Evolutionary conservation across 441 rosid species (phyloP).

Genomic region (Rhodomyrtus psidioides): DNA sequence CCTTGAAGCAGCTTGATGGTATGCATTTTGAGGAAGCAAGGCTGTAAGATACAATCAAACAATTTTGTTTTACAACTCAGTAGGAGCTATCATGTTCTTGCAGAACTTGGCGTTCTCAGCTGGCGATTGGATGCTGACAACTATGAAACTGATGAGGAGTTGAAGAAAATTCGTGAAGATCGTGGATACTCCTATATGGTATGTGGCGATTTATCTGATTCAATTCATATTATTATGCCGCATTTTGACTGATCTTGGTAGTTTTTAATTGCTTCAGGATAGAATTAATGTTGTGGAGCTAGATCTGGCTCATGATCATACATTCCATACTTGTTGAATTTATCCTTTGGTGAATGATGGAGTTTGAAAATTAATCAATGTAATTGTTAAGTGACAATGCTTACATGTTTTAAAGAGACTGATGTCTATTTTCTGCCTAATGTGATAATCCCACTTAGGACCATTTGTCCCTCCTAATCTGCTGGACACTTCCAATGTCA

Average conservation of each 20-base stretch:
- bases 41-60: not conserved
- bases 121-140: not conserved
- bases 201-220: not conserved
- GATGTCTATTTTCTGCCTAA: not conserved
- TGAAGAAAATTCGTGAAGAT: not conserved
- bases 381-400: not conserved
- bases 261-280: not conserved
- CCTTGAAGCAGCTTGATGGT: constrained; percentile 4
- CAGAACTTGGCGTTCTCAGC: not conserved
- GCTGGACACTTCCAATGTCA: not conserved
- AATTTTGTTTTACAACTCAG: not conserved
- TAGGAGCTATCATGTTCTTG: not conserved
- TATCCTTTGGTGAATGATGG: not conserved
- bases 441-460: not conserved
- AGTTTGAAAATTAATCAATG: not conserved
- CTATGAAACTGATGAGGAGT: constrained; percentile 3
- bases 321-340: not conserved
- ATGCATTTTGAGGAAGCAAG: not conserved
- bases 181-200: not conserved
- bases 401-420: not conserved
- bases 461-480: not conserved
- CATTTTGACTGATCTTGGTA: not conserved
- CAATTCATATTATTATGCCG: not conserved
- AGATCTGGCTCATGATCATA: not conserved
- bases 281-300: not conserved